Percentiles rank a stretch among this genome's conserved stretches.
Evolutionary conservation across 495 filamentous ascomycete species (phyloP).

Genomic region (Amphirosellinia nigrospora): DNA sequence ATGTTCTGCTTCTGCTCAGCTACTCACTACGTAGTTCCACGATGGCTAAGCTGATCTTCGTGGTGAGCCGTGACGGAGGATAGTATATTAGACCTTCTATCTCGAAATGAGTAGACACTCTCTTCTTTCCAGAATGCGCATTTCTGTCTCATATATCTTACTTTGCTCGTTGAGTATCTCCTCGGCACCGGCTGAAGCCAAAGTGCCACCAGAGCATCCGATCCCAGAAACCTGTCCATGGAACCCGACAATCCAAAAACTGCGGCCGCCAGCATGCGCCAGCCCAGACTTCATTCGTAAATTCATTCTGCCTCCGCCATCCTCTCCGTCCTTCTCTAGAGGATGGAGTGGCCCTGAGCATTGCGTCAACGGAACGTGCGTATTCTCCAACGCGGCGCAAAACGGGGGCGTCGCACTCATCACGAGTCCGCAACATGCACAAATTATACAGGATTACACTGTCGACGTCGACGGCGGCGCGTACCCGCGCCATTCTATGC

Average conservation of each 20-base stretch:
- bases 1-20: neutral
- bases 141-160: neutral
- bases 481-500: constrained; percentile 36
- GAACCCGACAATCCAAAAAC: constrained; percentile 12
- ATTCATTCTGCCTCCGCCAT: neutral
- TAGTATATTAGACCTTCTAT: neutral
- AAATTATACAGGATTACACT: constrained; percentile 31
- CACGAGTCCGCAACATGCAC: constrained; percentile 39
- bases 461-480: constrained; percentile 18
- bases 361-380: constrained; percentile 46
- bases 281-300: constrained; percentile 18
- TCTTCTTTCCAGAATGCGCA: constrained; percentile 2
- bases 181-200: neutral
- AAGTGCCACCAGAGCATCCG: neutral
- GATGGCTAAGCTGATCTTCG: neutral
- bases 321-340: neutral
- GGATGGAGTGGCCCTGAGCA: constrained; percentile 46
- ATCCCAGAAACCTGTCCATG: constrained; percentile 11
- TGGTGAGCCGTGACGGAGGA: neutral
- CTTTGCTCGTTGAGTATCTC: constrained; percentile 1
- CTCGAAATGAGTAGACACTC: neutral
- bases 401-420: constrained; percentile 43
- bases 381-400: constrained; percentile 38
- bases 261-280: constrained; percentile 12
- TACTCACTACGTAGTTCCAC: neutral